These are phyloP conservation scores for Rosellinia necatrix DNA, from an alignment of 2,329 filamentous ascomycete genomes.

Conservation along the genomic window DNA sequence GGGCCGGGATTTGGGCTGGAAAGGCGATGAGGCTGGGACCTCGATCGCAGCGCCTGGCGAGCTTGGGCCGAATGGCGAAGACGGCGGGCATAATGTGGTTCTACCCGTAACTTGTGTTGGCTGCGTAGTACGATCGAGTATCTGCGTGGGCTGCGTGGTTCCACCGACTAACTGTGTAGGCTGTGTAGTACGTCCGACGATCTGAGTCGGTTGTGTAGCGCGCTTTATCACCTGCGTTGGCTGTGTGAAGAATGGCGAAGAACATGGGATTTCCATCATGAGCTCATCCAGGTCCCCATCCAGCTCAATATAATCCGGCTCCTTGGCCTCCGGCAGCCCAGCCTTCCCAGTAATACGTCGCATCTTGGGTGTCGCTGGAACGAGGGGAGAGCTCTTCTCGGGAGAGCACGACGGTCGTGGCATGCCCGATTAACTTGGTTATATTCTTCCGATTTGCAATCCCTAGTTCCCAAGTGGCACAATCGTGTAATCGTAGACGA, in stretches of 20 bases:
- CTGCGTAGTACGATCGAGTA: slow-evolving; percentile 43
- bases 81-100: slow-evolving; percentile 43
- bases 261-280: slow-evolving; percentile 41
- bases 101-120: slow-evolving; percentile 48
- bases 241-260: slow-evolving; percentile 55
- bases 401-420: slow-evolving; percentile 2
- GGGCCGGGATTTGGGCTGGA: slow-evolving; percentile 50
- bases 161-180: slow-evolving; percentile 63
- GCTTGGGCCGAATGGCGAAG: slow-evolving; percentile 44
- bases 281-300: slow-evolving; percentile 53
- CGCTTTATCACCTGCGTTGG: slow-evolving; percentile 44
- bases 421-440: background rate
- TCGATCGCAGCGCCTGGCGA: slow-evolving; percentile 64
- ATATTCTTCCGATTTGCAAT: background rate
- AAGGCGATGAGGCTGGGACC: slow-evolving; percentile 87
- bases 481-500: background rate
- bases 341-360: slow-evolving; percentile 9
- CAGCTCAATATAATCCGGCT: slow-evolving; percentile 37
- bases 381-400: slow-evolving; percentile 7
- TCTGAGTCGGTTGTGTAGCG: slow-evolving; percentile 48
- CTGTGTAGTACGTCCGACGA: slow-evolving; percentile 52
- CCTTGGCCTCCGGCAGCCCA: slow-evolving; percentile 14
- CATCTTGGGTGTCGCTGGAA: slow-evolving; percentile 26
- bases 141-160: slow-evolving; percentile 47
- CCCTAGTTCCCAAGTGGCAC: background rate